A percentile compares a stretch with the other conserved stretches of the same genome.
Conservation (phyloP, 2,329 filamentous ascomycete genomes). For the Fusarium papillatum region DNA sequence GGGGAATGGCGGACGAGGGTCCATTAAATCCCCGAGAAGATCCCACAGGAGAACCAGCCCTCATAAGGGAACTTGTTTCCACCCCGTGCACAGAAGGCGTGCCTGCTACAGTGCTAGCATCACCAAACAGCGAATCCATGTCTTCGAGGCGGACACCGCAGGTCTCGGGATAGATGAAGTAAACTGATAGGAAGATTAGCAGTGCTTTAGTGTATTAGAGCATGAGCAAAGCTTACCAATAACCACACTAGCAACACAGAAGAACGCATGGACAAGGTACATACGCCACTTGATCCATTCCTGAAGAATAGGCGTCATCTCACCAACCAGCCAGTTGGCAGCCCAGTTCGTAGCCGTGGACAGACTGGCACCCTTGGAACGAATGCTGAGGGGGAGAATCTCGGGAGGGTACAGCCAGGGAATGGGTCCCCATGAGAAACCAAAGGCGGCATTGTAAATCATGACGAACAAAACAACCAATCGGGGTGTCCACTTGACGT, state of each 20-base stretch:
- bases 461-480: conserved; percentile 96
- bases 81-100: conserved; percentile 83
- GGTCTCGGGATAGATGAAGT: conserved; percentile 97
- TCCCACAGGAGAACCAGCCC: conserved; percentile 78
- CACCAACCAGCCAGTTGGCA: conserved; percentile 97
- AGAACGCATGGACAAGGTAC: conserved; percentile 96
- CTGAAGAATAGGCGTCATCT: conserved; percentile 94
- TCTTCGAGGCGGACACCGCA: conserved; percentile 96
- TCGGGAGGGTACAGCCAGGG: conserved; percentile 99
- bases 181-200: conserved; percentile 72
- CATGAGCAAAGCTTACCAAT: conserved; percentile 77
- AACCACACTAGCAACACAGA: conserved; percentile 95
- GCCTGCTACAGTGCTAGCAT: conserved; percentile 84
- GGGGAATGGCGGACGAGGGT: conserved; percentile 79
- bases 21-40: conserved; percentile 75
- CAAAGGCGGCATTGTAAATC: conserved; percentile 98
- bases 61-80: conserved; percentile 87
- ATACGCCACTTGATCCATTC: conserved; percentile 94
- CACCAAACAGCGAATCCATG: conserved; percentile 95
- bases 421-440: conserved; percentile 95
- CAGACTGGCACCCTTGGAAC: conserved; percentile 95
- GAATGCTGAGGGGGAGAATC: conserved; percentile 95
- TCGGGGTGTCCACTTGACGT: conserved; percentile 82
- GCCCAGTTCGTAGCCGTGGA: conserved; percentile 99
- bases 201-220: conserved; percentile 29